Evolutionary conservation across 2,329 filamentous ascomycete species (phyloP), one percentile per base, ranked within the genome.

Genomic region (Neofusicoccum sp.): DNA sequence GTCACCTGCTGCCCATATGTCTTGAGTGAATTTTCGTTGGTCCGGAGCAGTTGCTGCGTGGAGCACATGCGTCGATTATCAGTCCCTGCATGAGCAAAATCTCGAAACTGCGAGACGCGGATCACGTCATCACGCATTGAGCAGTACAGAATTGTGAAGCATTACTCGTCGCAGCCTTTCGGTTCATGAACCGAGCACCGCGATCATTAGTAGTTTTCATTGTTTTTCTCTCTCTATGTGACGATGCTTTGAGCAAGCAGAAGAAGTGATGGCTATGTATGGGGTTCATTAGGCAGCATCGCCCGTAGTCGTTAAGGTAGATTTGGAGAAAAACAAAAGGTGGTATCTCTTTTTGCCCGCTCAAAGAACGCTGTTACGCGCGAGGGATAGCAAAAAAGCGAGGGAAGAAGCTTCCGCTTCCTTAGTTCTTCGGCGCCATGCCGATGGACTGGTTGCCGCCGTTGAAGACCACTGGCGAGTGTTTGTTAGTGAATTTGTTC

Each of bases 391-490:
- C 14, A 7, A 16, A 43, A 43, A 14, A 56, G 26, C 31, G 26
- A 16, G 6, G n/a, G 4, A 12, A 4, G n/a, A n/a, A 26, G 9
- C 31, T 6, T 3, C 9, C 2, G 16, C 4, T n/a, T n/a, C 36
- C 61, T 62, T 31, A 61, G 31, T 53, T 56, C 69, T 75, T 75
- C 38, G 76, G 71, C 24, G 82, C 84, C 65, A 87, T 74, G 30
- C 82, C 81, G 43, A 87, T 71, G 3, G 79, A 80, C 65, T 77
- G 71, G 65, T 84, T 79, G 24, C 78, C 76, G 12, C 76, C 80
- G 63, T 84, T 77, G 68, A 88, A 88, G 60, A 85, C 83, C 47
- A 85, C 51, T 56, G 14, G 34, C 40, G 8, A 20, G 7, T 4
- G 12, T n/a, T n/a, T 24, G 36, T 43, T 8, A 43, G n/a, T 5